Evolutionary conservation across 2,329 filamentous ascomycete species (phyloP), one percentile per base, ranked within the genome.

Genomic region (Cercospora zeae-maydis): DNA sequence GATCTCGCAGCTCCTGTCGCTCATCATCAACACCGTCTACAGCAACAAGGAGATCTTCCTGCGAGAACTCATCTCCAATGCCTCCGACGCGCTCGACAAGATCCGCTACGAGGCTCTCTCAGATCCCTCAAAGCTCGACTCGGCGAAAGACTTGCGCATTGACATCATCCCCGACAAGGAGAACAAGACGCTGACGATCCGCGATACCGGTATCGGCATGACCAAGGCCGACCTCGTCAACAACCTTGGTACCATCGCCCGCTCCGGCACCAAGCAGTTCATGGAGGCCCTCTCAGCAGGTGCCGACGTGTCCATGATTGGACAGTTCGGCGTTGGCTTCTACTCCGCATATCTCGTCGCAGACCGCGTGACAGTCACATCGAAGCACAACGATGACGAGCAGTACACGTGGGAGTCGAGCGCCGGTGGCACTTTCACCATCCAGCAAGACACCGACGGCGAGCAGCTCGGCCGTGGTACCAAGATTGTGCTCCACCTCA

Each of bases 1-100:
- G 91, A 99, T 99, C 80, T 98, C 93, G 90, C 95, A 99, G 91
- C 91, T 99, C 72, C 90, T 99, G 79, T 92, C 89, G 74, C 91
- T 99, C 80, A 99, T 99, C 83, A 99, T 99, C 88, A 99, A 99
- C 91, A 98, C 95, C 72, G 95, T 99, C 84, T 99, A 98, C 87
- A 97, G 93, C 75, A 99, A 99, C 90, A 99, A 99, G 87, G 95
- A 98, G 84, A 98, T 99, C 79, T 99, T 99, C 89, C 84, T 99
- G 76, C 86, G 95, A 89, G 95, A 99, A 84, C 79, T 99, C 75
- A 91, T 99, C 77, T 98, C 95, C 83, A 99, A 99, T 84, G 89
- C 90, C 78, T 98, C 93, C 76, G 95, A 99, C 89, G 95, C 95
- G 66, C 87, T 99, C 75, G 95, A 99, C 90, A 99, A 99, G 90